phyloP scores from a whole-genome alignment of 164 flowering plant genomes.

The Santalum album region DNA sequence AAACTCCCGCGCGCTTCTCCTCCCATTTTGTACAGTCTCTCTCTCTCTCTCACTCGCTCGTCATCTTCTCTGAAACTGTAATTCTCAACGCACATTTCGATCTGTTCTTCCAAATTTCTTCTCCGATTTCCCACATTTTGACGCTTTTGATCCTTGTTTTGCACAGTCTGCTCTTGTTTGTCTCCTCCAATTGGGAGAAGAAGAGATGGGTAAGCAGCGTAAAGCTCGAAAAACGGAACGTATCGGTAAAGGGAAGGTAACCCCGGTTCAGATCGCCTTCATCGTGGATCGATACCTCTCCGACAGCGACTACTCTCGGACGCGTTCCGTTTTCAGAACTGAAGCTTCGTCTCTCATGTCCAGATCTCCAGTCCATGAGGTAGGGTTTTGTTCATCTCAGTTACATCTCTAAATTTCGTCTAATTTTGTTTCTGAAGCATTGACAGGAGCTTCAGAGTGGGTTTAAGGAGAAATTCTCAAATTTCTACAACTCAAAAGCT shows the following conservation, averaged over 20 bases:
- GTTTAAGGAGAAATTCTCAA: too few relatives aligned
- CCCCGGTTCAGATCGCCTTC: conserved; percentile 77
- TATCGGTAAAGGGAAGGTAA: conserved; percentile 65
- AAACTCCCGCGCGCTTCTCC: background rate
- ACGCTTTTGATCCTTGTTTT: too few relatives aligned
- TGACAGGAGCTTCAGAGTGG: too few relatives aligned
- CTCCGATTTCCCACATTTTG: background rate
- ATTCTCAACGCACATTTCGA: too few relatives aligned
- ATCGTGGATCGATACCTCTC: conserved; percentile 79
- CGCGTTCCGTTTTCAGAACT: conserved; percentile 57
- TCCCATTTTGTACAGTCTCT: too few relatives aligned
- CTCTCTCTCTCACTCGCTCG: background rate
- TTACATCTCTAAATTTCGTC: too few relatives aligned
- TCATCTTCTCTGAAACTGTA: too few relatives aligned
- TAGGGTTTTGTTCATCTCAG: conserved; percentile 9
- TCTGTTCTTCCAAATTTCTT: too few relatives aligned
- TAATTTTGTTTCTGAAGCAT: too few relatives aligned
- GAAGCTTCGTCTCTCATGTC: conserved; percentile 73
- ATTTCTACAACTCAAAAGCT: too few relatives aligned
- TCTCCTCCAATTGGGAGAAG: background rate
- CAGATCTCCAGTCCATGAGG: conserved; percentile 56
- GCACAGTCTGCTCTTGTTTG: background rate
- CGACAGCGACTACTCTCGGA: conserved; percentile 48
- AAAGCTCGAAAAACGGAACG: conserved; percentile 27
- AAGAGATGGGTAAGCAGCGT: conserved; percentile 46